Percentiles rank a stretch among this genome's conserved stretches.
These are phyloP conservation scores for Guadua angustifolia DNA, from an alignment of 176 grass and related monocot species.

Conservation along the genomic window DNA sequence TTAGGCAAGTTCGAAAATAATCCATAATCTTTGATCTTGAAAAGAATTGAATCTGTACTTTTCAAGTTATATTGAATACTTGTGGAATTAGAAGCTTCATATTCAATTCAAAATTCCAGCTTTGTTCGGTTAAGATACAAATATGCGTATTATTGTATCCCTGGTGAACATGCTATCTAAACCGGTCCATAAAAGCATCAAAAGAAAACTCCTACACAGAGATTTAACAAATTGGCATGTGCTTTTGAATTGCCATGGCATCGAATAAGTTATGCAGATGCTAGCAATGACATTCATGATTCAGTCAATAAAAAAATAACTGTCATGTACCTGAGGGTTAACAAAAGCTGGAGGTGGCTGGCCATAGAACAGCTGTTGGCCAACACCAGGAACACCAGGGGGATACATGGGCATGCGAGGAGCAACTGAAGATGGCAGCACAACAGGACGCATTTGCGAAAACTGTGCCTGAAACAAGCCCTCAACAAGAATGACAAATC, in stretches of 20 bases:
- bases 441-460: constrained; percentile 68
- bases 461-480: constrained; percentile 58
- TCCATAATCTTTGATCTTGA: not conserved
- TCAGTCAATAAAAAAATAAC: not conserved
- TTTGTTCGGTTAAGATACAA: not conserved
- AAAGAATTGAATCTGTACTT: not conserved
- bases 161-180: not conserved
- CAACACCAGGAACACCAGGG: constrained; percentile 60
- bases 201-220: not conserved
- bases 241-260: constrained; percentile 1
- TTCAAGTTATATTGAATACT: not conserved
- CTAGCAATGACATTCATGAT: not conserved
- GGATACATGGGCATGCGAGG: constrained; percentile 76
- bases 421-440: constrained; percentile 58
- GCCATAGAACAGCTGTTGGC: constrained; percentile 81
- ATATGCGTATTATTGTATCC: not conserved
- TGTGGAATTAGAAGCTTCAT: not conserved
- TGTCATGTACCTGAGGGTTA: constrained; percentile 61
- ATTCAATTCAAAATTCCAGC: not conserved
- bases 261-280: not conserved
- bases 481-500: not conserved
- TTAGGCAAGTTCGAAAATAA: not conserved
- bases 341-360: constrained; percentile 70
- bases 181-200: not conserved
- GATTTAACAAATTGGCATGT: not conserved